A percentile compares a stretch with the other conserved stretches of the same genome.
Evolutionary conservation across 179 eudicot species (phyloP).

Genomic region (Corrigiola litoralis): DNA sequence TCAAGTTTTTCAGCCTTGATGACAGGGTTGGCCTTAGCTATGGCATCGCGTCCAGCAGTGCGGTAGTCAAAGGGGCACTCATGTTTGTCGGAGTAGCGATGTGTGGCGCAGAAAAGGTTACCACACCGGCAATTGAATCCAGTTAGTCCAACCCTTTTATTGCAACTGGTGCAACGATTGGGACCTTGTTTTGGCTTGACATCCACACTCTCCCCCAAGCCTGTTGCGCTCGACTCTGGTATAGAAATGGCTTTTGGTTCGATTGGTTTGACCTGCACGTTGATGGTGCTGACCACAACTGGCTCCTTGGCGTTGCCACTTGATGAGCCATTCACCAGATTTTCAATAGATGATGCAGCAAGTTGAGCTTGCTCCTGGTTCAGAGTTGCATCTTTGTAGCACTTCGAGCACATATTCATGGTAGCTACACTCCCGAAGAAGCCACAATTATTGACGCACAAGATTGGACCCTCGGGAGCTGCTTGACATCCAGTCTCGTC

Average conservation of each 20-base stretch:
- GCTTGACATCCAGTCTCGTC: conserved; percentile 52
- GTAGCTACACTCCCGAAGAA: conserved; percentile 50
- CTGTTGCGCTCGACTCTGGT: conserved; percentile 30
- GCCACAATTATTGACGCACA: conserved; percentile 48
- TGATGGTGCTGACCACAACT: conserved; percentile 14
- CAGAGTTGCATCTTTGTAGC: conserved; percentile 42
- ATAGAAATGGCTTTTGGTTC: conserved; percentile 30
- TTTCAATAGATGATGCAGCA: conserved; percentile 71
- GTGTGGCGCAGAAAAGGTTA: conserved; percentile 45
- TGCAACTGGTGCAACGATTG: conserved; percentile 49
- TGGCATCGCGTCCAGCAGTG: conserved; percentile 52
- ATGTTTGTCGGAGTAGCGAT: conserved; percentile 72
- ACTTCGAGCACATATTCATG: conserved; percentile 52
- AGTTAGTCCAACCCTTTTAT: conserved; percentile 59
- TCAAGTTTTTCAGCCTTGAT: conserved; percentile 65
- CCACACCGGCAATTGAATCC: conserved; percentile 65
- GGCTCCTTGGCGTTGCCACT: conserved; percentile 40
- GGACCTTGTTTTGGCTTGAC: conserved; percentile 50
- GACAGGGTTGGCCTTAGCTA: conserved; percentile 63
- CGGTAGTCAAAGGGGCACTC: conserved; percentile 61
- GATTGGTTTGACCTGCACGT: conserved; percentile 27
- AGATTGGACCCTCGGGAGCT: conserved; percentile 42
- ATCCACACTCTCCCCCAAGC: conserved; percentile 22
- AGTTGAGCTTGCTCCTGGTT: conserved; percentile 73
- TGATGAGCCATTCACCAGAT: conserved; percentile 63